Base-by-base conservation (phyloP, 2,329 filamentous ascomycete species). In the Elsinoe ampelina region DNA sequence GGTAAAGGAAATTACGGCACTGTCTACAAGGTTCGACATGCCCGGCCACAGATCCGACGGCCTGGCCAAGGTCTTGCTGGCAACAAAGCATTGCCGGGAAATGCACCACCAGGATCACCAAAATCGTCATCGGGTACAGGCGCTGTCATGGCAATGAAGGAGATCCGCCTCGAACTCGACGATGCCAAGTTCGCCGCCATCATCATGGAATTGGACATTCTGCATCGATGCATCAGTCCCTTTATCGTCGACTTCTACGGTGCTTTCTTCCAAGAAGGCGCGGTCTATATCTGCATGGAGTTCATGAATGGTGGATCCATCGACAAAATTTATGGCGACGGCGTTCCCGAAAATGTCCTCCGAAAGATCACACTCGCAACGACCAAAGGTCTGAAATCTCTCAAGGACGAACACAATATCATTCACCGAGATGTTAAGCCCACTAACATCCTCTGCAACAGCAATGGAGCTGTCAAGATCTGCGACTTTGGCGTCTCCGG, bases 181-280 rank as follows among this genome's bases (percentile, higher is more conserved):
- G 93, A 98, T 70, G 86, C 89, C 61, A 98, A 98, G 71, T 95
- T 98, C 68, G 86, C 89, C 5, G 91, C 92, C 36, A 98, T 98
- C 67, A 86, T 97, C 65, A 98, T 97, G 81, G 93, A 98, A 72
- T 78, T 98, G 48, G 89, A 98, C 66, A 92, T 98, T 61, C 77
- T 98, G 2, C 93, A 98, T 73, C 87, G 93, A 64, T 98, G 93
- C 67, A 79, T 93, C 2, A 96, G 90, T 1, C 92, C 93, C 0
- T 95, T 92, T 71, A 97, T 98, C 63, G 93, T 98, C 70, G 92
- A 98, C 68, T 98, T 98, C 66, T 98, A 97, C 70, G 93, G 93
- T 0, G 93, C 93, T 4, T 98, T 98, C 70, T 98, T 96, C 77
- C 93, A 98, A 68, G 93, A 98, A 74, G 92, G 93, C 26, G 93